Evolutionary conservation across 169 alveolate genomes (phyloP), one percentile per base, ranked within the genome.

Genomic region (Plasmodium inui): DNA sequence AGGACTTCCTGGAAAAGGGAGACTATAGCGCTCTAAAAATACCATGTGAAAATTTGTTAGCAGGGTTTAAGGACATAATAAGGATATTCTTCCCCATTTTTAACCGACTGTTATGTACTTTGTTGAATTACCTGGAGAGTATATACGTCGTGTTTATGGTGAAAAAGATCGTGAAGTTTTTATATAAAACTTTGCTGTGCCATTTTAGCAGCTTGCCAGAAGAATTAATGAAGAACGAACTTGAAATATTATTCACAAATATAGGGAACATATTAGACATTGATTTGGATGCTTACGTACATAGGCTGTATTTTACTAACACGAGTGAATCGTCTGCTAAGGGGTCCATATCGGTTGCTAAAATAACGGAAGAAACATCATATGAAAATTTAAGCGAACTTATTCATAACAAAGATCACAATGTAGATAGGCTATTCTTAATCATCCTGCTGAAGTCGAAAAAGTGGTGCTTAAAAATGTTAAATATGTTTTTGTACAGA

Each of bases 31-130:
- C n/a, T 55, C 76, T 86, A 78, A 86, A 76, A 50, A 86, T 86
- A 46, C 93, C 93, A 32, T 86, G 93, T 76, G 93, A 86, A 86
- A 86, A 86, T 86, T 86, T 86, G 46, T 86, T 86, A 86, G 14
- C 46, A n/a, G 93, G 93, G 44, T 70, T 70, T 86, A 76, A 74
- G 86, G 93, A 86, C 41, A 86, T 86, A 86, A 76, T 86, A 76
- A 86, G 55, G 44, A 53, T 86, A 76, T 86, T 14, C 61, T 86
- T 86, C 34, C 88, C 93, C 12, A 53, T 86, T 70, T 74, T 86
- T 78, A 86, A 76, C 72, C 22, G 88, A 53, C 41, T 86, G 8
- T 34, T 86, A 74, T 86, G 46, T 74, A 53, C 34, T 76, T 55
- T 86, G 32, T 86, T 86, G 34, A 74, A 70, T 37, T 57, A 12